Base-by-base conservation (phyloP, 148 eudicot genomes). In the Fallopia convolvulus region DNA sequence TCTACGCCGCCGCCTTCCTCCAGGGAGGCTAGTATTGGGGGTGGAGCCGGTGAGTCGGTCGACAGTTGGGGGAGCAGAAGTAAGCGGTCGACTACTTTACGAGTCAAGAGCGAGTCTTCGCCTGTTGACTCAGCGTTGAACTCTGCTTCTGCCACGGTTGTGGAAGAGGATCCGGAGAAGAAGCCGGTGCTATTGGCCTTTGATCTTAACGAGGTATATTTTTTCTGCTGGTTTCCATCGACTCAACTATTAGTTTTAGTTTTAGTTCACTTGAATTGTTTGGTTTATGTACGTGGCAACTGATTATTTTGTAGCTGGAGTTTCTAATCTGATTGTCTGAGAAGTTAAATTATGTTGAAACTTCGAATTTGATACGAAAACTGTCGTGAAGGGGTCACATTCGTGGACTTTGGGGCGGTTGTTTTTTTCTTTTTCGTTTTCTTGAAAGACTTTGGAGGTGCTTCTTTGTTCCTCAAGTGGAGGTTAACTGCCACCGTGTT, bases 141-240 rank as follows among this genome's bases (percentile, higher is more conserved):
- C 32, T 44, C 48, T 30, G 39, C 39, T 13, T 9, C 39, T 26
- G 33, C 65, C 12, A 0, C 65, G 32, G 6, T 21, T 9, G 12
- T 23, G 65, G 30, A 23, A 58, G 30, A 52, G 6, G n/a, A 52
- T 5, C n/a, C 20, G 65, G 32, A 15, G 76, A 53, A 47, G 17
- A 70, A 68, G 56, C 79, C 82, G 9, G 58, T 79, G 75, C 82
- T 80, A 58, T 72, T 78, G 70, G 80, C 83, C 36, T 85, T 85
- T 66, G 85, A 85, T 83, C 85, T 85, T 30, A 85, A 85, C 56
- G 63, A 80, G 81, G 87, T 85, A 75, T 6, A 48, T 10, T n/a
- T 7, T 15, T n/a, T 32, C 70, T 21, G 20, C 63, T 32, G 14
- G 15, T 30, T 32, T 63, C 12, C 70, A 63, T 63, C 40, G 17